Evolutionary conservation across 441 rosid species (phyloP).

Genomic region (Populus hybrid): DNA sequence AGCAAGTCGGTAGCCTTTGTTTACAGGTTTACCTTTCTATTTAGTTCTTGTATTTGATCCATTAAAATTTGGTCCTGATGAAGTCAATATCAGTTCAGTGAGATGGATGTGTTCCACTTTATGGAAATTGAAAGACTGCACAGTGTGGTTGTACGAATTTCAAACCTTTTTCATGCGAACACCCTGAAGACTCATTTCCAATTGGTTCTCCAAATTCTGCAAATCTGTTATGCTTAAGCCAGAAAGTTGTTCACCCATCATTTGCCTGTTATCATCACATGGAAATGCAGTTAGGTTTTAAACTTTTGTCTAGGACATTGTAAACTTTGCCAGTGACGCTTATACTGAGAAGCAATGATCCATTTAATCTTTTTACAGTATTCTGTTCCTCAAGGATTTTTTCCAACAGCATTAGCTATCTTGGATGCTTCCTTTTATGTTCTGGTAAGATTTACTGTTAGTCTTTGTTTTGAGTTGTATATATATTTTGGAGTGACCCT

Average conservation of each 20-base stretch:
- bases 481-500: background rate
- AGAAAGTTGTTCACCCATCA: slow-evolving; percentile 95
- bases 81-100: slow-evolving; percentile 7
- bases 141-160: slow-evolving; percentile 4
- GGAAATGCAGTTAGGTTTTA: slow-evolving; percentile 8
- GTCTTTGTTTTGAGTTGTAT: background rate
- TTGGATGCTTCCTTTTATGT: background rate
- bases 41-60: slow-evolving; percentile 72
- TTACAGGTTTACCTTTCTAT: slow-evolving; percentile 46
- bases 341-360: background rate
- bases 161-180: slow-evolving; percentile 64
- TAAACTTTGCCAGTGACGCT: background rate
- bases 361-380: background rate
- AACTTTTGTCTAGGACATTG: slow-evolving; percentile 7
- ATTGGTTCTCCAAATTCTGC: slow-evolving; percentile 64
- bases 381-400: background rate
- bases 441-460: background rate
- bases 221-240: slow-evolving; percentile 60
- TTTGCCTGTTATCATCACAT: slow-evolving; percentile 53
- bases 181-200: slow-evolving; percentile 55
- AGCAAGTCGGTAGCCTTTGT: slow-evolving; percentile 10
- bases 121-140: slow-evolving; percentile 8
- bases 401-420: background rate
- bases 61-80: slow-evolving; percentile 65
- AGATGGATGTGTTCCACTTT: slow-evolving; percentile 15